Conservation (phyloP, 768 basidiomycete species). For the Leccinellum luteum region DNA sequence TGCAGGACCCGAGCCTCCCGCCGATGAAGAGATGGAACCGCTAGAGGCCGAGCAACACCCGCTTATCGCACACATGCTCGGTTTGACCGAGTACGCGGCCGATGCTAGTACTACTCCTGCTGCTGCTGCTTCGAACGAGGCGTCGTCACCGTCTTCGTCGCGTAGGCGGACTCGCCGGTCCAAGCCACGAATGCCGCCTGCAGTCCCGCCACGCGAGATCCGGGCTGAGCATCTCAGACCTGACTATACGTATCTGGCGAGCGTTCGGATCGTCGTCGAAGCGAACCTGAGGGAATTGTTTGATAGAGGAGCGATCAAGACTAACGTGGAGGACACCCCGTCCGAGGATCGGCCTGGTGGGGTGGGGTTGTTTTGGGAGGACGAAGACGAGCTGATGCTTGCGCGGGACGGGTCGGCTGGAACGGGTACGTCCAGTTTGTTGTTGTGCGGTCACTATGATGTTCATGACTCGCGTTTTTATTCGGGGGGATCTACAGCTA, state of each 20-base stretch:
- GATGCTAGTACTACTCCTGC: too few species aligned
- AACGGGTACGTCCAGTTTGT: constrained; percentile 6
- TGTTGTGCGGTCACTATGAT: too few species aligned
- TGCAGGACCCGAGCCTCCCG: background rate
- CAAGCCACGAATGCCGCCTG: constrained; percentile 12
- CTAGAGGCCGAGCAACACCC: constrained; percentile 5
- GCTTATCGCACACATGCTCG: constrained; percentile 10
- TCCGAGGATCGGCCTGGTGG: constrained; percentile 1
- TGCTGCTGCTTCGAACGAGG: background rate
- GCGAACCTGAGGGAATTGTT: constrained; percentile 46
- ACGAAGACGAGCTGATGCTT: constrained; percentile 20
- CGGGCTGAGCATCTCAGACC: constrained; percentile 35
- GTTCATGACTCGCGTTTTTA: background rate
- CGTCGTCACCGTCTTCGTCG: background rate
- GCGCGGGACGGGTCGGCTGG: background rate
- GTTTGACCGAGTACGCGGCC: background rate
- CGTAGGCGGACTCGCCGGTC: constrained; percentile 18
- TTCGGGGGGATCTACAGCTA: background rate
- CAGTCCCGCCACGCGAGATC: constrained; percentile 19
- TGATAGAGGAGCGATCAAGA: background rate
- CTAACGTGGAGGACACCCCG: background rate
- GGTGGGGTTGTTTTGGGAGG: constrained; percentile 28
- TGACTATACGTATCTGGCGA: constrained; percentile 52
- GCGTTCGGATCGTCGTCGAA: constrained; percentile 50
- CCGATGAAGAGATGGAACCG: constrained; percentile 8